These are phyloP conservation scores for Vanilla planifolia DNA, from an alignment of 106 monocot species.

Conservation along the genomic window DNA sequence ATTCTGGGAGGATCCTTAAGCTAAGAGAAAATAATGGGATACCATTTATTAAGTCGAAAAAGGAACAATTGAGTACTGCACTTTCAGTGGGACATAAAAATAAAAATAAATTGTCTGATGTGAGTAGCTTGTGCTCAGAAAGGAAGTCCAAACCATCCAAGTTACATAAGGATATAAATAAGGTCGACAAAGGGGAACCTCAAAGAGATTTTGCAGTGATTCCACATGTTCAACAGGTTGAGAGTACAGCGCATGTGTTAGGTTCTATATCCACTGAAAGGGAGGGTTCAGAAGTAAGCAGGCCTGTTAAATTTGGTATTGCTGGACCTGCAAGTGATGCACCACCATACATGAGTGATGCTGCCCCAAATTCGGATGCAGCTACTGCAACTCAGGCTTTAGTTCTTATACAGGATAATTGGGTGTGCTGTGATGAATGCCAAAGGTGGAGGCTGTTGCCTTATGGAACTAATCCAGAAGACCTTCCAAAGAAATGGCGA, in stretches of 20 bases:
- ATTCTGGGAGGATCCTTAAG: slow-evolving; percentile 22
- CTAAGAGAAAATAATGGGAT: slow-evolving; percentile 17
- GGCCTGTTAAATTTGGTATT: slow-evolving; percentile 16
- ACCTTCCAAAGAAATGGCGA: slow-evolving; percentile 63
- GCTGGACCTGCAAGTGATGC: slow-evolving; percentile 16
- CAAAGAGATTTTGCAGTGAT: slow-evolving; percentile 5
- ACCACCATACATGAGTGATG: neutral
- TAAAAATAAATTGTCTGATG: slow-evolving; percentile 37
- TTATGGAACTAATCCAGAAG: slow-evolving; percentile 34
- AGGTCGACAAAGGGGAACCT: slow-evolving; percentile 6
- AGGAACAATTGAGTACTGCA: slow-evolving; percentile 10
- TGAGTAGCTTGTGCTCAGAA: slow-evolving; percentile 24
- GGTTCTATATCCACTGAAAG: slow-evolving; percentile 25
- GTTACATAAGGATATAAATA: slow-evolving; percentile 18
- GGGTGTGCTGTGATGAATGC: slow-evolving; percentile 70
- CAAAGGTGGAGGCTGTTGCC: slow-evolving; percentile 72
- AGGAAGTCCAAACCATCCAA: slow-evolving; percentile 17
- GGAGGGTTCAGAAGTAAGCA: slow-evolving; percentile 18
- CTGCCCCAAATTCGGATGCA: slow-evolving; percentile 19
- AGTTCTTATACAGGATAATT: slow-evolving; percentile 53
- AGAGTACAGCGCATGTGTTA: slow-evolving; percentile 3
- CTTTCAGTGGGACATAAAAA: slow-evolving; percentile 29
- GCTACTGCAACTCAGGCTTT: slow-evolving; percentile 21
- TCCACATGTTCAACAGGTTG: slow-evolving; percentile 15
- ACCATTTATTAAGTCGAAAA: slow-evolving; percentile 18